Percentiles rank a stretch among this genome's conserved stretches.
Evolutionary conservation across 768 basidiomycete genomes (phyloP).

Genomic region (Leccinum truebloodii): DNA sequence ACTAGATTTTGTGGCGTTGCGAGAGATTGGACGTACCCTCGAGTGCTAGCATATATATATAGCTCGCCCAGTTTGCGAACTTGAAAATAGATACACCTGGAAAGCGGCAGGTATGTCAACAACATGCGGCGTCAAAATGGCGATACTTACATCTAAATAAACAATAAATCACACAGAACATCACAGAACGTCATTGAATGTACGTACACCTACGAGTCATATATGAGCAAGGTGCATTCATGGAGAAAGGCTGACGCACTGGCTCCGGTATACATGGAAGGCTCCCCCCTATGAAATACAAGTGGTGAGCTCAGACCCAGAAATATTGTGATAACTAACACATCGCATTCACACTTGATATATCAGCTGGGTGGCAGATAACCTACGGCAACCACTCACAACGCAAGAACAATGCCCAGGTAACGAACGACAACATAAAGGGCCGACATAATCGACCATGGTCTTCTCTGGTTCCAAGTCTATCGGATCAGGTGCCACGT

Average conservation of each 20-base stretch:
- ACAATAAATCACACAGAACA: neutral
- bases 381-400: slow-evolving; percentile 4
- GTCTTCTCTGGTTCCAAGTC: neutral
- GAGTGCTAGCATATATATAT: slow-evolving; percentile 9
- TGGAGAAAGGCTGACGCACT: slow-evolving; percentile 1
- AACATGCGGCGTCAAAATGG: neutral
- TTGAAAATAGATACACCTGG: slow-evolving; percentile 4
- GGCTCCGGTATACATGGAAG: neutral
- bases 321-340: neutral
- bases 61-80: slow-evolving; percentile 12
- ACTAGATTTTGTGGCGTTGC: neutral
- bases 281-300: slow-evolving; percentile 3
- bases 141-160: slow-evolving; percentile 5
- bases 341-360: slow-evolving; percentile 4
- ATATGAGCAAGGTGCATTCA: neutral
- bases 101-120: neutral
- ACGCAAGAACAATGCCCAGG: slow-evolving; percentile 6
- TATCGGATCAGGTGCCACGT: neutral
- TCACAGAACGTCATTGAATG: neutral
- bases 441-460: slow-evolving; percentile 11
- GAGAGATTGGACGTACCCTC: slow-evolving; percentile 2
- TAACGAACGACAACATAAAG: slow-evolving; percentile 13
- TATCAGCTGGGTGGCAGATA: neutral
- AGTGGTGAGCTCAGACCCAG: neutral
- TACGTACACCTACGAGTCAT: slow-evolving; percentile 3